Evolutionary conservation across 2,329 filamentous ascomycete genomes (phyloP).

Genomic region (Mariannaea elegans): DNA sequence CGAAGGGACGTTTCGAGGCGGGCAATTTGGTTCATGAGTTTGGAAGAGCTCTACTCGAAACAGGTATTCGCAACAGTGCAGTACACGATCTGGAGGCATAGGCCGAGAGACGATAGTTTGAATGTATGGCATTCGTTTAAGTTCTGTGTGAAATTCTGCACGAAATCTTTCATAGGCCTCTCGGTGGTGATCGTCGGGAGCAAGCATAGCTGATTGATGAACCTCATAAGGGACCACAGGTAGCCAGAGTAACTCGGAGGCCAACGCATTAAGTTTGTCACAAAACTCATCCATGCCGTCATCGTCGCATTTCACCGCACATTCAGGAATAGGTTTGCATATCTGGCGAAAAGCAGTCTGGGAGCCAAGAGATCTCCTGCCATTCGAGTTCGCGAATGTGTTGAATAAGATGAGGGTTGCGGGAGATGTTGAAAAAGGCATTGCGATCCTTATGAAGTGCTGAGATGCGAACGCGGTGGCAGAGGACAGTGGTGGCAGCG

Average conservation of each 20-base stretch:
- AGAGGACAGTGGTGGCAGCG: background rate
- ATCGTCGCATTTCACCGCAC: too few species aligned
- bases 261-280: background rate
- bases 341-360: background rate
- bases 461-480: slow-evolving; percentile 2
- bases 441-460: background rate
- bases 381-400: slow-evolving; percentile 3
- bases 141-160: background rate
- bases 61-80: background rate
- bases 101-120: background rate
- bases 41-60: background rate
- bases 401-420: background rate
- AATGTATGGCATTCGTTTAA: background rate
- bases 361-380: slow-evolving; percentile 1
- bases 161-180: background rate
- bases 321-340: background rate
- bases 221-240: background rate
- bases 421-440: background rate
- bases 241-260: background rate
- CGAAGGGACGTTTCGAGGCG: background rate
- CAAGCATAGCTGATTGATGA: too few species aligned
- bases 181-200: background rate
- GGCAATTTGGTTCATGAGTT: background rate
- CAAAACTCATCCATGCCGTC: background rate
- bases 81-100: background rate